A percentile compares a stretch with the other conserved stretches of the same genome.
Conservation (phyloP, 176 grass and related monocot species). For the Oryza glaberrima region DNA sequence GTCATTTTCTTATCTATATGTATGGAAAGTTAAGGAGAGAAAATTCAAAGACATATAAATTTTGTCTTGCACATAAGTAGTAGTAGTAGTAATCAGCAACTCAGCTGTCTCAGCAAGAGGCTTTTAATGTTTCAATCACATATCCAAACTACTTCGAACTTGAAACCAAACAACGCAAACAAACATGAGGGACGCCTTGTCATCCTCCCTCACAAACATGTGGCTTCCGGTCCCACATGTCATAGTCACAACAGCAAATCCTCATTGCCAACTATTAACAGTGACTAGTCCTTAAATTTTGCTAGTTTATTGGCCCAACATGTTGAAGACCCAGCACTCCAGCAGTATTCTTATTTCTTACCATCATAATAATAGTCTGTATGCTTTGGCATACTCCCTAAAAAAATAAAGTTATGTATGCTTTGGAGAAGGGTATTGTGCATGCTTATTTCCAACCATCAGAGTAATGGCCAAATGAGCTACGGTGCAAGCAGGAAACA, state of each 20-base stretch:
- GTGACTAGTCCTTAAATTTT: background rate
- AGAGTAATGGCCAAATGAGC: constrained; percentile 16
- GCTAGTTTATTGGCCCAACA: background rate
- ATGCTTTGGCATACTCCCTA: too few relatives aligned
- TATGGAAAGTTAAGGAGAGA: constrained; percentile 84
- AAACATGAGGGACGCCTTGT: background rate
- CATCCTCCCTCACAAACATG: background rate
- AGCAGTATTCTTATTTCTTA: background rate
- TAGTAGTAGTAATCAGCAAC: constrained; percentile 15
- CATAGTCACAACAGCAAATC: background rate
- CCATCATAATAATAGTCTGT: background rate
- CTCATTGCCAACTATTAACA: background rate
- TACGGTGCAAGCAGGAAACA: constrained; percentile 4
- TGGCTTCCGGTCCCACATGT: background rate
- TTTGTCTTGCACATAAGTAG: constrained; percentile 14
- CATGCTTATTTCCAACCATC: constrained; percentile 7
- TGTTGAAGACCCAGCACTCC: background rate
- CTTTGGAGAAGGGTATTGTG: background rate
- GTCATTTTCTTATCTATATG: constrained; percentile 97
- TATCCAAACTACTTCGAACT: constrained; percentile 5
- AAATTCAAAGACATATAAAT: background rate
- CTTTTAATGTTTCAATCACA: background rate
- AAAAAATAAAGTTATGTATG: background rate
- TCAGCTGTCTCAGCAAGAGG: background rate
- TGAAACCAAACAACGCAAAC: constrained; percentile 28